Conservation (phyloP, 805 yeast species). For the Starmerella tilneyi region DNA sequence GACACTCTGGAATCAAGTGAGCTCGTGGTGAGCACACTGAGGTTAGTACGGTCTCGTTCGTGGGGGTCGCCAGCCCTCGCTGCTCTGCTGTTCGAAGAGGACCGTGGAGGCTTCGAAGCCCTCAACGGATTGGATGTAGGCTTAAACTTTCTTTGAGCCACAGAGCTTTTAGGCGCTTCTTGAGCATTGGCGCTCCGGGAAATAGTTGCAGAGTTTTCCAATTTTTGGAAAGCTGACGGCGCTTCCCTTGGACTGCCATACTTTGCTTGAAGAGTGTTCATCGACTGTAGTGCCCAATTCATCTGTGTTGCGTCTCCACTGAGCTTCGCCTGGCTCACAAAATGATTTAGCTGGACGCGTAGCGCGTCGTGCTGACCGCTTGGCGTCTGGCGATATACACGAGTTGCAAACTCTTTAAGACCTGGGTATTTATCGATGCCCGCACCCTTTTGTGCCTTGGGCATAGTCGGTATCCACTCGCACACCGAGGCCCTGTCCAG, state of each 20-base stretch:
- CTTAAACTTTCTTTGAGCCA: no score
- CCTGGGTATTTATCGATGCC: conserved; percentile 17
- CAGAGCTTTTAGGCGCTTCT: no score
- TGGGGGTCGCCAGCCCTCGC: no score
- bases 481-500: background rate
- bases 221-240: no score
- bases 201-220: no score
- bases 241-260: conserved; percentile 7
- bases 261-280: background rate
- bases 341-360: conserved; percentile 8
- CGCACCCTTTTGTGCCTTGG: conserved; percentile 1
- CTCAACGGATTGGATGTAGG: no score
- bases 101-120: no score
- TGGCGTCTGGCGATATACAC: conserved; percentile 8
- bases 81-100: no score
- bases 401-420: conserved; percentile 16
- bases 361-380: conserved; percentile 10
- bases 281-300: conserved; percentile 15
- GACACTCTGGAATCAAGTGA: no score
- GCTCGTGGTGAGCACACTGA: no score
- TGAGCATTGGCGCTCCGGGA: no score
- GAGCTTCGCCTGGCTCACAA: conserved; percentile 11
- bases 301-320: conserved; percentile 13
- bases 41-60: no score
- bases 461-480: background rate